Base-by-base conservation (phyloP, 1,284 basidiomycete species). In the Ustilago loliicola region DNA sequence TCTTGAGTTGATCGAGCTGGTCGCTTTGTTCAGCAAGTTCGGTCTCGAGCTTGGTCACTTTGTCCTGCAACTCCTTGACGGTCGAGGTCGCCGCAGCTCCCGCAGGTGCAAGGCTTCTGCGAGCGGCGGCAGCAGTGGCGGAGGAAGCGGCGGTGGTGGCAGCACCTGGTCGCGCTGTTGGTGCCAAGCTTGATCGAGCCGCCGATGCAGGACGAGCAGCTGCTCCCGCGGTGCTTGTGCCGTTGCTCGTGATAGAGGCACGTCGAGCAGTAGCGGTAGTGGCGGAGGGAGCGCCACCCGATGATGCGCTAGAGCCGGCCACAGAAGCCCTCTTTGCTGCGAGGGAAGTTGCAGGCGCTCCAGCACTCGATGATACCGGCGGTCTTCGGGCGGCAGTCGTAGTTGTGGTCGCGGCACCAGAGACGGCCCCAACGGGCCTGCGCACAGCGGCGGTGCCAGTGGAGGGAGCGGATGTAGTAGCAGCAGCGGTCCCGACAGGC, bases 11-110 rank as follows among this genome's bases (percentile, higher is more conserved):
- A 36, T 73, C 56, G 36, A 81, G 32, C 60, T 80, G 75, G 6
- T 78, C 80, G 58, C 65, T 70, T 29, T 74, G 72, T 40, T 80
- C 71, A 3, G 80, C 63, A 13, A 81, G 68, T 52, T 81, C 79
- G n/a, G 70, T 60, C 52, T 79, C 77, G 3, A 77, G 52, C 59
- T 72, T 75, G 47, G 70, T 38, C 19, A 81, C 66, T 27, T 78
- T 74, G 32, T 75, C 68, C 27, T 80, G 71, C 38, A 77, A 55
- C 10, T 75, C 78, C 56, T 79, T 75, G 47, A 70, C 61, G 3
- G 74, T 64, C 7, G 70, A 51, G 30, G 61, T 50, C 3, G 77
- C 25, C 2, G 63, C 32, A 34, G 64, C 48, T 34, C 71, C 66
- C 13, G 57, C 42, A n/a, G 67, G 64, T 25, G 62, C 64, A 1